Percentiles rank a stretch among this genome's conserved stretches.
Conservation (phyloP, 257 asterid species). For the Ilex asprella region DNA sequence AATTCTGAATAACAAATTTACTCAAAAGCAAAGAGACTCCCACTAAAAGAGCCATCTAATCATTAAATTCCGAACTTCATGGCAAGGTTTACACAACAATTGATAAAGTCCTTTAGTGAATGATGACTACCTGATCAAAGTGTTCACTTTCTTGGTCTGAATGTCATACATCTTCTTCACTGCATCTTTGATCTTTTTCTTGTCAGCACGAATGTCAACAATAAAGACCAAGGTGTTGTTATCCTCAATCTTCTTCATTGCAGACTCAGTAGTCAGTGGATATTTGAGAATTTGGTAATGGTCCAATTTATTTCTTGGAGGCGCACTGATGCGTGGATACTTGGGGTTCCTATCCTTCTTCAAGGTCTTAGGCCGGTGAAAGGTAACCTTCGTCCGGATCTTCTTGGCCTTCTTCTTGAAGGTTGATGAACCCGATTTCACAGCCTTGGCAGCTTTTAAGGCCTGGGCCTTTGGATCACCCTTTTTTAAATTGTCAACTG, state of each 20-base stretch:
- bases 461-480: slow-evolving; percentile 24
- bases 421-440: slow-evolving; percentile 17
- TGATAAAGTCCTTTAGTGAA: background rate
- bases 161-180: slow-evolving; percentile 27
- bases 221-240: slow-evolving; percentile 26
- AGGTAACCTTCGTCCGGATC: slow-evolving; percentile 22
- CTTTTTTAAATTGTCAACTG: slow-evolving; percentile 19
- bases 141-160: slow-evolving; percentile 27
- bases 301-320: slow-evolving; percentile 24
- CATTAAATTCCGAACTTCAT: too few species aligned
- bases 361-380: slow-evolving; percentile 24
- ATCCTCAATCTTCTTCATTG: slow-evolving; percentile 30
- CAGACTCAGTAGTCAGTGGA: slow-evolving; percentile 24
- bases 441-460: slow-evolving; percentile 20
- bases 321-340: slow-evolving; percentile 22
- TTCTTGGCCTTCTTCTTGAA: slow-evolving; percentile 19
- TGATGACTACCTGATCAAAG: slow-evolving; percentile 20
- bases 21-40: background rate
- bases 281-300: slow-evolving; percentile 22
- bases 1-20: too few species aligned
- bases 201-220: slow-evolving; percentile 25
- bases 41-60: background rate
- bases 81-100: too few species aligned
- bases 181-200: slow-evolving; percentile 22
- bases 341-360: slow-evolving; percentile 25